phyloP scores from a whole-genome alignment of 2,329 filamentous ascomycete species.

The Pyrenophora graminea region DNA sequence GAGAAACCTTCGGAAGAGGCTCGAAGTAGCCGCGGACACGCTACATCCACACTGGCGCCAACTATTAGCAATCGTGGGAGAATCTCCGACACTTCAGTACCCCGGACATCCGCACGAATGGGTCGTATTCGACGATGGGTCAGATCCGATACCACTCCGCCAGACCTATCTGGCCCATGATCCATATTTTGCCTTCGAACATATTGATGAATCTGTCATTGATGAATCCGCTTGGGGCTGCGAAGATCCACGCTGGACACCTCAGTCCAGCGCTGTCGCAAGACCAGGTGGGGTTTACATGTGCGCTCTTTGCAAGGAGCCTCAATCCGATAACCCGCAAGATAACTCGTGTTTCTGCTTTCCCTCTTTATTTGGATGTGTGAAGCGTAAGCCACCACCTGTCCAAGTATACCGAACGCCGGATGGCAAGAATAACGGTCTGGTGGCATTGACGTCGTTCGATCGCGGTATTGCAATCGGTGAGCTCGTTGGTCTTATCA shows the following conservation, averaged over 20 bases:
- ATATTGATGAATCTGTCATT: slow-evolving; percentile 56
- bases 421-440: slow-evolving; percentile 60
- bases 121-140: slow-evolving; percentile 54
- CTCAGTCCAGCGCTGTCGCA: slow-evolving; percentile 34
- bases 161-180: slow-evolving; percentile 56
- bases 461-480: slow-evolving; percentile 59
- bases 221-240: slow-evolving; percentile 56
- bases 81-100: slow-evolving; percentile 48
- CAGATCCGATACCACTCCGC: slow-evolving; percentile 50
- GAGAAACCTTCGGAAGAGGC: slow-evolving; percentile 50
- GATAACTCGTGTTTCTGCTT: slow-evolving; percentile 60
- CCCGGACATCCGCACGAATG: slow-evolving; percentile 58
- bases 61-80: slow-evolving; percentile 54
- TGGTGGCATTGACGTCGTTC: slow-evolving; percentile 53
- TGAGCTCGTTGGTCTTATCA: slow-evolving; percentile 61
- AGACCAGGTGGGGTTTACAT: slow-evolving; percentile 37
- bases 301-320: slow-evolving; percentile 54
- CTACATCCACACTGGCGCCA: slow-evolving; percentile 59
- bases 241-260: slow-evolving; percentile 55
- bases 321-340: slow-evolving; percentile 56
- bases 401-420: slow-evolving; percentile 59
- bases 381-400: slow-evolving; percentile 47
- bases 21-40: slow-evolving; percentile 60
- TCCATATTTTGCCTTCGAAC: slow-evolving; percentile 53
- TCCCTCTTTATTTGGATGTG: slow-evolving; percentile 56